Base-by-base conservation (phyloP, 208 protist genomes). In the Lotmaria passim region DNA sequence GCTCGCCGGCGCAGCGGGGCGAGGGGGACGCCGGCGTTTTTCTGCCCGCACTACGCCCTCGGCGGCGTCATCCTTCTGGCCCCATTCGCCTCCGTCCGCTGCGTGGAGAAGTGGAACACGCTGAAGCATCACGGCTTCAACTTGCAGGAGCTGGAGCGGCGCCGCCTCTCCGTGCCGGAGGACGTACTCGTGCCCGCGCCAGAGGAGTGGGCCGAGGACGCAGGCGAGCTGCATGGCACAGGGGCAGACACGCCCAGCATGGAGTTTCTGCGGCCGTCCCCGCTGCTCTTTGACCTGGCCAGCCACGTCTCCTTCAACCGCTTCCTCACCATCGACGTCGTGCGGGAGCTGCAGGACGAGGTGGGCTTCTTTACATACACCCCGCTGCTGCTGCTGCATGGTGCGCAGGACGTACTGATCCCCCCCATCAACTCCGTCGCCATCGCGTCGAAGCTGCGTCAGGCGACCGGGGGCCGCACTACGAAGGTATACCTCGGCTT, bases 381-480 rank as follows among this genome's bases (percentile, higher is more conserved):
- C 10, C 80, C 80, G 15, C 51, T 85, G 43, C 61, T 85, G 36
- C 72, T 82, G n/a, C 30, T 85, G 33, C 80, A 85, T 64, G 80
- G 80, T 56, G 51, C 61, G 6, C 71, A 70, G 14, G 80, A 79
- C 57, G 51, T 56, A 3, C 67, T 85, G 17, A 59, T 85, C 34
- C 69, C 67, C 12, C 52, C 79, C 14, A 48, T 78, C 28, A 72
- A 85, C 69, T 71, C 75, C 26, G 75, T 79, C 33, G 70, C 75
- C 46, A 75, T 85, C 30, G 70, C 75, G 4, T 73, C 68, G 31
- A 71, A 59, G 47, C 10, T 85, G 47, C 69, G 80, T 1, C 75
- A 82, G 64, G 61, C 71, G 36, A 30, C 52, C 10, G 72, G 66
- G 21, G 80, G 75, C 23, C 53, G 59, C 2, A 14, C 34, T 1